phyloP scores from a whole-genome alignment of 805 yeast species.

The Ogataea philodendri region DNA sequence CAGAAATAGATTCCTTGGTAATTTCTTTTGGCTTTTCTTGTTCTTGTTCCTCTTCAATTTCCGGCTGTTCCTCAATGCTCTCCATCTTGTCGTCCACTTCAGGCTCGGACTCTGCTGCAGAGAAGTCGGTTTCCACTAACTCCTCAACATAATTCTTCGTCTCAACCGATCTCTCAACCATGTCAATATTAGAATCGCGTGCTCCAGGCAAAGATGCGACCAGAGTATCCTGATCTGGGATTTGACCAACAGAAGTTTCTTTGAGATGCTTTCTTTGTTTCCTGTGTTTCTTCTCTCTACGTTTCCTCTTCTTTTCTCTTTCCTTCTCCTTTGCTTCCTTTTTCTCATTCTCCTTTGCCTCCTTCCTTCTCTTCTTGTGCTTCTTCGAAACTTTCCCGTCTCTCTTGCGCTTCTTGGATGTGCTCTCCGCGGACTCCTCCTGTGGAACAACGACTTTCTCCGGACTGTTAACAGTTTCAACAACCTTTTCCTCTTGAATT shows the following conservation, averaged over 20 bases:
- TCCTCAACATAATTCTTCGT: constrained; percentile 2
- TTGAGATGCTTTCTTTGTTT: constrained; percentile 2
- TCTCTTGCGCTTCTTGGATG: constrained; percentile 16
- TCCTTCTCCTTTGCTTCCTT: constrained; percentile 2
- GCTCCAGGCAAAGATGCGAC: too few relatives aligned
- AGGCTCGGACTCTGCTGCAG: background rate
- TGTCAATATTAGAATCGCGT: too few relatives aligned
- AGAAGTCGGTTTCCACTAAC: constrained; percentile 1
- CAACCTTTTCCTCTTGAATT: too few relatives aligned
- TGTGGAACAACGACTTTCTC: too few relatives aligned
- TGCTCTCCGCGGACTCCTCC: too few relatives aligned
- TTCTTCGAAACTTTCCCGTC: constrained; percentile 1
- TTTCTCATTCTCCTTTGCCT: constrained; percentile 1
- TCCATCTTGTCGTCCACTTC: background rate
- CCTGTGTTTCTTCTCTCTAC: constrained; percentile 9
- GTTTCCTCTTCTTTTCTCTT: constrained; percentile 28
- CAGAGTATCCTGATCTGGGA: too few relatives aligned
- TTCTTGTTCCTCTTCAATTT: constrained; percentile 7
- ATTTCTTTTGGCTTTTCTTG: constrained; percentile 1
- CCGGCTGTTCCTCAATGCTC: constrained; percentile 3
- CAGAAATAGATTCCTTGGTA: too few relatives aligned
- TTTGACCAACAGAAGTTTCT: too few relatives aligned
- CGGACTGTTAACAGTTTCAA: too few relatives aligned
- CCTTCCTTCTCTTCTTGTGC: constrained; percentile 9
- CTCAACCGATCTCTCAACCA: too few relatives aligned